Conservation (phyloP, 2,329 filamentous ascomycete genomes). For the Alternaria alternata region DNA sequence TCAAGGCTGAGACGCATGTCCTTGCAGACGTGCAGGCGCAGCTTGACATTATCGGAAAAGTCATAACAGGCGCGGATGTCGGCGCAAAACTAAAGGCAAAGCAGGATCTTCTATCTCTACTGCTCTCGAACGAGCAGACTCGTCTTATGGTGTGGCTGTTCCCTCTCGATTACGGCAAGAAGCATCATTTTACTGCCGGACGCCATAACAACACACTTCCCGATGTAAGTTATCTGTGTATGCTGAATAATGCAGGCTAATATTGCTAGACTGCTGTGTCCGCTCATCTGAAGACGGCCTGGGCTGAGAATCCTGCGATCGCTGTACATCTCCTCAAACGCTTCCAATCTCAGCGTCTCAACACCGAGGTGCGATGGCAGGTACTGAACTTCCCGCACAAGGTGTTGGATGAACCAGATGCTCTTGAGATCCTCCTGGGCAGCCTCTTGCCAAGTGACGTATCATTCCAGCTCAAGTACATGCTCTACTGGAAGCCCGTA, state of each 20-base stretch:
- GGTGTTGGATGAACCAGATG: conserved; percentile 81
- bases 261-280: conserved; percentile 61
- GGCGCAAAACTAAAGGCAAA: conserved; percentile 76
- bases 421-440: conserved; percentile 82
- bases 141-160: conserved; percentile 89
- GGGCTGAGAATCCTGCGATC: conserved; percentile 83
- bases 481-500: conserved; percentile 91
- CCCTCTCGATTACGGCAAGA: conserved; percentile 73
- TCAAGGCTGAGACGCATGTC: conserved; percentile 89
- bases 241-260: conserved; percentile 16
- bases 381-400: conserved; percentile 85
- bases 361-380: conserved; percentile 78
- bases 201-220: conserved; percentile 52
- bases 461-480: conserved; percentile 85
- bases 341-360: conserved; percentile 77
- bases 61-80: conserved; percentile 59
- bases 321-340: conserved; percentile 85
- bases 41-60: conserved; percentile 69
- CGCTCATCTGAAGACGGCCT: conserved; percentile 79
- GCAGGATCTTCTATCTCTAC: conserved; percentile 79
- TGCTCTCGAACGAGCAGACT: conserved; percentile 84
- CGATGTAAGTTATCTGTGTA: conserved; percentile 43
- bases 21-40: conserved; percentile 76
- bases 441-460: conserved; percentile 79
- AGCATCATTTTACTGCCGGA: conserved; percentile 58